Evolutionary conservation across 345 rosid genomes (phyloP), one percentile per base, ranked within the genome.

Genomic region (Acer saccharum): DNA sequence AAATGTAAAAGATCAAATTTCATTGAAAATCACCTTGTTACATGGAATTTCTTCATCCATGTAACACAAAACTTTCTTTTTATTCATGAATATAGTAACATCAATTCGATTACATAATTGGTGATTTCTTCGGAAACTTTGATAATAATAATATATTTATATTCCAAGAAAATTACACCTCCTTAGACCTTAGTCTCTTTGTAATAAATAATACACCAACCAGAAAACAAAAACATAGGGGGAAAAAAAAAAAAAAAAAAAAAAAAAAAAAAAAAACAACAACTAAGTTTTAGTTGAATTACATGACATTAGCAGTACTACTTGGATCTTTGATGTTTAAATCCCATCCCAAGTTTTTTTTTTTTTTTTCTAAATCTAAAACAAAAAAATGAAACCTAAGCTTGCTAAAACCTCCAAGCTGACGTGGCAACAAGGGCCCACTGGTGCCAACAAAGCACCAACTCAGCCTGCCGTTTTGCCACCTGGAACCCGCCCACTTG

Each of bases 381-480:
- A 72, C 1, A 55, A 25, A 27, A 60, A 29, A 29, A 2, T 29
- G 32, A 29, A 76, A 1, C 16, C 20, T 2, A 13, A 13, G 41
- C 79, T 71, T 71, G 4, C 83, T 83, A 88, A 78, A 81, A 93
- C 86, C 84, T 86, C 99, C 99, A 97, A 5, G 91, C 94, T 73
- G 99, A 97, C 81, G 92, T 97, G 91, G 98, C 88, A 52, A 92
- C 88, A 1, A 94, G 83, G 32, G 93, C 89, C 60, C 93, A 84
- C 17, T 94, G 92, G 2, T 84, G 94, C 98, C 99, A 94, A 83
- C 93, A 97, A 78, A 97, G 94, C 87, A 94, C 90, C 87, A 97
- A 81, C 81, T 97, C 98, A 39, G 90, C 89, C 20, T 90, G 92
- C 6, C 90, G 90, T 87, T 87, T 97, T 0, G 89, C 98, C 89